Evolutionary conservation across 1,284 basidiomycete genomes (phyloP).

Genomic region (Apiotrichum akiyoshidainum): DNA sequence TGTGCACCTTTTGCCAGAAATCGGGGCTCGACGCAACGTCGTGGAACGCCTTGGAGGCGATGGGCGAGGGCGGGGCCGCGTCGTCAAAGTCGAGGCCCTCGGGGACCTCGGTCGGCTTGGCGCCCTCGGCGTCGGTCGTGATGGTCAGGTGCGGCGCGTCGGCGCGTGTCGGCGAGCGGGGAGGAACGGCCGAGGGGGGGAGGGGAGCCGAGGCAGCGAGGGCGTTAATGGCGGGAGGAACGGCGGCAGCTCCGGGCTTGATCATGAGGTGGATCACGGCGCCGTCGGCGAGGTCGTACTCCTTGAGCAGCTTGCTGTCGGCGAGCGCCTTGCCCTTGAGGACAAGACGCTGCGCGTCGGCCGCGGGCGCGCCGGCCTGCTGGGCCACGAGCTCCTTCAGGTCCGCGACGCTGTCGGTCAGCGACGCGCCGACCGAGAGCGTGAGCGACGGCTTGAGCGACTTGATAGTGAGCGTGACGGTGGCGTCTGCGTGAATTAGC

Average conservation of each 20-base stretch:
- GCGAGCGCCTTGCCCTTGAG: slow-evolving; percentile 88
- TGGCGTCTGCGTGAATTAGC: too few species aligned
- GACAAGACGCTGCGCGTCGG: slow-evolving; percentile 75
- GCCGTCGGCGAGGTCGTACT: slow-evolving; percentile 76
- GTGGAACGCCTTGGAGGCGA: slow-evolving; percentile 58
- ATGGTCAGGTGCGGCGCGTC: slow-evolving; percentile 47
- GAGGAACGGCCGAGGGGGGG: slow-evolving; percentile 7
- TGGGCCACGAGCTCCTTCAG: slow-evolving; percentile 69
- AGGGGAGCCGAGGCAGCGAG: slow-evolving; percentile 11
- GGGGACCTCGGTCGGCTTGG: slow-evolving; percentile 10
- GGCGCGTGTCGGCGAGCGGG: slow-evolving; percentile 3
- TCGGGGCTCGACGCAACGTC: slow-evolving; percentile 63
- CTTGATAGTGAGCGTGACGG: slow-evolving; percentile 76
- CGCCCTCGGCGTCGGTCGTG: slow-evolving; percentile 52
- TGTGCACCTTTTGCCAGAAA: slow-evolving; percentile 70
- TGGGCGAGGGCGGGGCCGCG: slow-evolving; percentile 24
- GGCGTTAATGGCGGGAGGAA: slow-evolving; percentile 14
- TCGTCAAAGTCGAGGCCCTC: slow-evolving; percentile 3
- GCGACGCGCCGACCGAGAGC: slow-evolving; percentile 64
- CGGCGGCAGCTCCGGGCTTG: slow-evolving; percentile 59
- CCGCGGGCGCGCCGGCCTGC: slow-evolving; percentile 60
- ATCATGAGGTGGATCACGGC: slow-evolving; percentile 77
- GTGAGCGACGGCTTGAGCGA: slow-evolving; percentile 79
- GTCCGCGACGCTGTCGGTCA: slow-evolving; percentile 71
- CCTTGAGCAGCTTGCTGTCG: slow-evolving; percentile 78